Percentiles rank a stretch among this genome's conserved stretches.
phyloP scores from a whole-genome alignment of 805 yeast genomes.

The Suhomyces sp. region DNA sequence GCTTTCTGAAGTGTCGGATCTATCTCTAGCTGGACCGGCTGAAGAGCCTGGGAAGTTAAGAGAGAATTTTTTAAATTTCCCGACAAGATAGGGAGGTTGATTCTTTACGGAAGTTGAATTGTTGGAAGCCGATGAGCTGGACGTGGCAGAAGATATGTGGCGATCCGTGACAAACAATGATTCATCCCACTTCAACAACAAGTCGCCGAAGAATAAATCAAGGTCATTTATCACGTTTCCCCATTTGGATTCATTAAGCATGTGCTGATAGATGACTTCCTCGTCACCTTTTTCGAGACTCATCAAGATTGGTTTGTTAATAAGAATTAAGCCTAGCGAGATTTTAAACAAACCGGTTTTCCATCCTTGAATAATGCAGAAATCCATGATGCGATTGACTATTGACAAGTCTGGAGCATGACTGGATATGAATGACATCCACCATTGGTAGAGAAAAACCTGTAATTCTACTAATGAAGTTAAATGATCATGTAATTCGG shows the following conservation, averaged over 20 bases:
- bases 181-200: constrained; percentile 36
- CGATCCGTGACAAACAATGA: constrained; percentile 18
- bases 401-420: constrained; percentile 55
- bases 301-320: constrained; percentile 47
- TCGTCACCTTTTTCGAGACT: constrained; percentile 34
- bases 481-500: constrained; percentile 45
- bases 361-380: constrained; percentile 54
- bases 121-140: neutral
- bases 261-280: constrained; percentile 43
- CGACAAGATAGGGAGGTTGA: constrained; percentile 21
- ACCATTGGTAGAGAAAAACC: constrained; percentile 62
- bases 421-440: constrained; percentile 56
- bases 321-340: constrained; percentile 49
- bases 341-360: constrained; percentile 50
- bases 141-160: neutral
- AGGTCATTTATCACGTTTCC: constrained; percentile 37
- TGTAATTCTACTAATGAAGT: constrained; percentile 39
- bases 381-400: constrained; percentile 50
- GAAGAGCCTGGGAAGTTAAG: constrained; percentile 13
- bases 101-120: neutral
- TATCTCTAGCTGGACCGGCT: constrained; percentile 6
- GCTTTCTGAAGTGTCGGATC: constrained; percentile 11
- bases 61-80: constrained; percentile 29
- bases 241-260: constrained; percentile 44
- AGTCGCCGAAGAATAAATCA: constrained; percentile 38